Percentiles rank a stretch among this genome's conserved stretches.
Conservation (phyloP, 495 filamentous ascomycete genomes). For the Acidiella bohemica region DNA sequence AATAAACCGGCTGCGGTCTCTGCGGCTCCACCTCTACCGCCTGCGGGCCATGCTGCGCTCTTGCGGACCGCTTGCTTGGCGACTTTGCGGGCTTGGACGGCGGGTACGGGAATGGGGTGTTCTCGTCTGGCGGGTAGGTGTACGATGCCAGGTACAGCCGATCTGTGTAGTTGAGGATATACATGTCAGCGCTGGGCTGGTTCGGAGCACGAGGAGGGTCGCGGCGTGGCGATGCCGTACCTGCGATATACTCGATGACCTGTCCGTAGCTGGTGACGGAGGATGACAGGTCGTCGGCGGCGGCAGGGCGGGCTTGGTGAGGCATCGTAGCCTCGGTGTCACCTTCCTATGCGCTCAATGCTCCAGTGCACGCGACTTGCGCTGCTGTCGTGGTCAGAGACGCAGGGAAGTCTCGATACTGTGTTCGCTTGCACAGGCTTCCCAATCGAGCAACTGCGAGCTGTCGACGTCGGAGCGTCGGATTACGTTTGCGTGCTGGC, state of each 20-base stretch:
- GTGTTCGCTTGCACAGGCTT: too few relatives aligned
- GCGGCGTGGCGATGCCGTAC: too few relatives aligned
- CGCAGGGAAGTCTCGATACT: too few relatives aligned
- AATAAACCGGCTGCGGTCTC: slow-evolving; percentile 69
- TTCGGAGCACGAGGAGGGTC: too few relatives aligned
- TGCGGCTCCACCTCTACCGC: slow-evolving; percentile 29
- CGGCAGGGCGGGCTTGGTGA: slow-evolving; percentile 8
- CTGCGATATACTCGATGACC: slow-evolving; percentile 68
- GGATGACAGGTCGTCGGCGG: slow-evolving; percentile 17
- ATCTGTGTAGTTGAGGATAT: slow-evolving; percentile 39
- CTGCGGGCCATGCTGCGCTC: slow-evolving; percentile 43
- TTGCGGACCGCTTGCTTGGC: slow-evolving; percentile 63
- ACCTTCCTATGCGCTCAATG: too few relatives aligned
- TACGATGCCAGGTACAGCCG: slow-evolving; percentile 92
- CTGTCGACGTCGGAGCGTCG: too few relatives aligned
- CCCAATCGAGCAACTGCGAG: too few relatives aligned
- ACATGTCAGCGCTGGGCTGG: slow-evolving; percentile 20
- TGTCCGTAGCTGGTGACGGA: slow-evolving; percentile 46
- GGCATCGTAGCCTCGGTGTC: slow-evolving; percentile 20
- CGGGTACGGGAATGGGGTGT: slow-evolving; percentile 79
- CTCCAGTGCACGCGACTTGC: too few relatives aligned
- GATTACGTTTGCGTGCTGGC: too few relatives aligned
- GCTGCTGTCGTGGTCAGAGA: too few relatives aligned
- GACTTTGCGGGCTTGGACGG: slow-evolving; percentile 40
- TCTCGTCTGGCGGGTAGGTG: slow-evolving; percentile 59